Percentiles rank a stretch among this genome's conserved stretches.
Conservation (phyloP, 805 yeast genomes). For the Huiozyma naganishii region DNA sequence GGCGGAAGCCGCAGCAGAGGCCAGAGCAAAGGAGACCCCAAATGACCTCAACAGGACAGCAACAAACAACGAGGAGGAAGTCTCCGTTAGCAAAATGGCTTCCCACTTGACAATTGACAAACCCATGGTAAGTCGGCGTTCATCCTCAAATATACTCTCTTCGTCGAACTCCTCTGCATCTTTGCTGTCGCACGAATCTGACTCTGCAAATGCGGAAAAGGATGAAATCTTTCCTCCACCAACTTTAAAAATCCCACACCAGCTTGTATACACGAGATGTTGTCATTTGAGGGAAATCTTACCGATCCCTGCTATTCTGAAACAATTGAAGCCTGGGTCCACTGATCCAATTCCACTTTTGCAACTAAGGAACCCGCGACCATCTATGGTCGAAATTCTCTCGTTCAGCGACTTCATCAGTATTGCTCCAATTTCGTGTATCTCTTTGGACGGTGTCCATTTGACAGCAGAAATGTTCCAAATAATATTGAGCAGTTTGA, state of each 20-base stretch:
- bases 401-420: conserved; percentile 82
- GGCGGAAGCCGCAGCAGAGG: conserved; percentile 31
- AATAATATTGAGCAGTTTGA: conserved; percentile 53
- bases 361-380: conserved; percentile 74
- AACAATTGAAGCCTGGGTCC: conserved; percentile 65
- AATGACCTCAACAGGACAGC: conserved; percentile 20
- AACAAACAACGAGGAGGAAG: conserved; percentile 32
- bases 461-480: conserved; percentile 68
- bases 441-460: conserved; percentile 71
- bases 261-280: conserved; percentile 77
- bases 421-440: conserved; percentile 69
- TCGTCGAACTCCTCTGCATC: conserved; percentile 15
- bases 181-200: conserved; percentile 8
- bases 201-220: conserved; percentile 7
- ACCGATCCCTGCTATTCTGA: conserved; percentile 83
- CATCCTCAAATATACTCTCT: conserved; percentile 13
- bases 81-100: conserved; percentile 25
- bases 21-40: conserved; percentile 28
- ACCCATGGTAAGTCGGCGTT: conserved; percentile 32
- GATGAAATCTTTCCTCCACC: conserved; percentile 25
- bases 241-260: conserved; percentile 36
- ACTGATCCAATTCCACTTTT: conserved; percentile 72
- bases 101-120: conserved; percentile 33
- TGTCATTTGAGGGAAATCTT: conserved; percentile 85
- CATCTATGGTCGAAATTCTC: conserved; percentile 77